Conservation (phyloP, 768 basidiomycete genomes). For the Gymnopilus dilepis region DNA sequence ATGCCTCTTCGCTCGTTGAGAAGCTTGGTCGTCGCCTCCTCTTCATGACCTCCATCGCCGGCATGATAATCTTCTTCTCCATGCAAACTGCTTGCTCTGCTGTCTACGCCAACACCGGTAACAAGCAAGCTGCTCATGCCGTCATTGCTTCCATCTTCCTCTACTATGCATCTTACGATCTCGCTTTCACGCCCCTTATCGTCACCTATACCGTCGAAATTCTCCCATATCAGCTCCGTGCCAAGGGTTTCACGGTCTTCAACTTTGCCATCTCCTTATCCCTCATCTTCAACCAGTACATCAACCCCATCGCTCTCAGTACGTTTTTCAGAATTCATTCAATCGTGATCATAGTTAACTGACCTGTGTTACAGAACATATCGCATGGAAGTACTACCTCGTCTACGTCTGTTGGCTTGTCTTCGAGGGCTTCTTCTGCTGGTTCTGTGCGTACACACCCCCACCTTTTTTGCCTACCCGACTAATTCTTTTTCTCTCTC, state of each 20-base stretch:
- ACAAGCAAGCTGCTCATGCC: constrained; percentile 59
- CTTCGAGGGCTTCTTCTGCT: constrained; percentile 68
- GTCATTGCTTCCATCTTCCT: constrained; percentile 87
- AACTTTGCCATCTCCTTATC: constrained; percentile 78
- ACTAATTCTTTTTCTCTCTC: background rate
- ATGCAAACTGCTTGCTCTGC: constrained; percentile 73
- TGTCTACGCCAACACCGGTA: constrained; percentile 50
- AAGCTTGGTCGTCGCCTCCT: constrained; percentile 71
- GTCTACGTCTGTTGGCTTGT: constrained; percentile 76
- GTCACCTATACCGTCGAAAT: constrained; percentile 91
- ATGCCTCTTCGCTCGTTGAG: constrained; percentile 52
- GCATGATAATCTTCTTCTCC: constrained; percentile 72
- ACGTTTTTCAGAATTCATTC: constrained; percentile 13
- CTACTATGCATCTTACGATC: constrained; percentile 78
- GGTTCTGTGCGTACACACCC: constrained; percentile 47
- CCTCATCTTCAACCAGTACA: constrained; percentile 89
- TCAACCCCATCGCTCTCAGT: constrained; percentile 79
- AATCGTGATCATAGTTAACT: constrained; percentile 1
- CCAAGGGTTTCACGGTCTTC: constrained; percentile 86
- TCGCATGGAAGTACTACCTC: constrained; percentile 83
- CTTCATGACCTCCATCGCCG: constrained; percentile 61
- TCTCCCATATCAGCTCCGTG: constrained; percentile 80
- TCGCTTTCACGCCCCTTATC: constrained; percentile 87
- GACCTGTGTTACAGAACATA: constrained; percentile 31
- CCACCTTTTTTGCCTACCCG: background rate